Percentiles rank a stretch among this genome's conserved stretches.
These are phyloP conservation scores for Astrocystis sublimbata DNA, from an alignment of 495 filamentous ascomycete genomes.

Conservation along the genomic window DNA sequence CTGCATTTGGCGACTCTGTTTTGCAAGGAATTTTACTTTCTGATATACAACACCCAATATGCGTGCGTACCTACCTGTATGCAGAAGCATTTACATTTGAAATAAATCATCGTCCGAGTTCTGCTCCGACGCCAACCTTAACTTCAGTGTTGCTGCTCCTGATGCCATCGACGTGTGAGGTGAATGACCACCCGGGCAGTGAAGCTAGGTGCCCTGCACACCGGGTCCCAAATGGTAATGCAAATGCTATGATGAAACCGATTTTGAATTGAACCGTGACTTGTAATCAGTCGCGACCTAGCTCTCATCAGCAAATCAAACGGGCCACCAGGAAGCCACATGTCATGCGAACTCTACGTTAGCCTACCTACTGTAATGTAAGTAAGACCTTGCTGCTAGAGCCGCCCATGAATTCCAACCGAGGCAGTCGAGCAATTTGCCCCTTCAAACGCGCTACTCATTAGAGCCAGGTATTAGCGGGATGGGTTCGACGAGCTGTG, in stretches of 20 bases:
- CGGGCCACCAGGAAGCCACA: neutral
- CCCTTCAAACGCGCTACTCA: constrained; percentile 15
- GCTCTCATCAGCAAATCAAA: constrained; percentile 5
- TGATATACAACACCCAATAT: too few relatives aligned
- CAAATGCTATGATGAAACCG: neutral
- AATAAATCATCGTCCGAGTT: too few relatives aligned
- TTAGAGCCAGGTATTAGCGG: constrained; percentile 6
- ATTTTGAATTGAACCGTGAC: constrained; percentile 4
- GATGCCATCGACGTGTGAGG: too few relatives aligned
- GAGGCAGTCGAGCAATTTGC: neutral
- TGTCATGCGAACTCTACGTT: constrained; percentile 8
- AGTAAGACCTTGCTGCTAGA: neutral
- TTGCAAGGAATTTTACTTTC: neutral
- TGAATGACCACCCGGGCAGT: too few relatives aligned
- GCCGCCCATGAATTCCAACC: neutral
- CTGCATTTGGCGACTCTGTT: neutral
- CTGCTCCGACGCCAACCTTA: too few relatives aligned
- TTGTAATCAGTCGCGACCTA: neutral
- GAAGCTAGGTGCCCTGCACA: too few relatives aligned
- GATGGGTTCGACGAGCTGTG: too few relatives aligned
- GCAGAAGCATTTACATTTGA: too few relatives aligned
- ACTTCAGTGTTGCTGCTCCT: too few relatives aligned
- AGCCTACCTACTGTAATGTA: too few relatives aligned
- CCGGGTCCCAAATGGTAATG: neutral
- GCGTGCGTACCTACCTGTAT: neutral